Conservation (phyloP, 805 yeast genomes). For the Jamesozyma hellenica region DNA sequence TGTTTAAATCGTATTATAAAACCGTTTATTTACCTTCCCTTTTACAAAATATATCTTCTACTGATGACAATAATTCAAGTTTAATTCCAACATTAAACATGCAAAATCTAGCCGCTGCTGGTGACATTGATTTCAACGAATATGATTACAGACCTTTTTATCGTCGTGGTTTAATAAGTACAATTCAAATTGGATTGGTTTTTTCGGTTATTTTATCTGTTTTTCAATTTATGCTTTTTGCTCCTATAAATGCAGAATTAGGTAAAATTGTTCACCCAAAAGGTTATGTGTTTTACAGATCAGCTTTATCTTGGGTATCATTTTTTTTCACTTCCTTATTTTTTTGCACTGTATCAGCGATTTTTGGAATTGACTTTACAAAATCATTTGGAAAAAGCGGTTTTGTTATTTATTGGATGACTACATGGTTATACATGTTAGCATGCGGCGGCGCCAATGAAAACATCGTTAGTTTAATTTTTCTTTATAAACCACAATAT, state of each 20-base stretch:
- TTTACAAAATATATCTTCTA: constrained; percentile 11
- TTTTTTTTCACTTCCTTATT: constrained; percentile 50
- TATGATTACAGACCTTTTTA: constrained; percentile 41
- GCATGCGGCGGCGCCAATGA: constrained; percentile 73
- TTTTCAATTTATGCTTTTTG: constrained; percentile 55
- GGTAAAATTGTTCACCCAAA: constrained; percentile 35
- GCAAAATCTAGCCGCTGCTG: constrained; percentile 6
- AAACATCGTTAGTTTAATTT: constrained; percentile 42
- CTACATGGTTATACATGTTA: constrained; percentile 55
- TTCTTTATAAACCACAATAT: constrained; percentile 48
- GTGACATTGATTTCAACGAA: constrained; percentile 28
- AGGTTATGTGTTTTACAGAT: constrained; percentile 44
- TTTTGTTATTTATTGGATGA: constrained; percentile 64
- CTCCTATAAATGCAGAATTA: constrained; percentile 40
- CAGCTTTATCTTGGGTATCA: constrained; percentile 37
- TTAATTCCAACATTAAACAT: constrained; percentile 2
- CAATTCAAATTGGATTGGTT: constrained; percentile 66
- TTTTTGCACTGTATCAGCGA: constrained; percentile 50
- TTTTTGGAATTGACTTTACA: constrained; percentile 53
- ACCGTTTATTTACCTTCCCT: constrained; percentile 3
- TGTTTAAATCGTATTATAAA: constrained; percentile 3
- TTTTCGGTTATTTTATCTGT: constrained; percentile 61
- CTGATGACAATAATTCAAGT: not conserved
- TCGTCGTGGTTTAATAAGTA: constrained; percentile 47
- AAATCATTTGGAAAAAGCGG: constrained; percentile 55